Evolutionary conservation across 495 filamentous ascomycete genomes (phyloP), one percentile per base, ranked within the genome.

Genomic region (Zalerion maritima): DNA sequence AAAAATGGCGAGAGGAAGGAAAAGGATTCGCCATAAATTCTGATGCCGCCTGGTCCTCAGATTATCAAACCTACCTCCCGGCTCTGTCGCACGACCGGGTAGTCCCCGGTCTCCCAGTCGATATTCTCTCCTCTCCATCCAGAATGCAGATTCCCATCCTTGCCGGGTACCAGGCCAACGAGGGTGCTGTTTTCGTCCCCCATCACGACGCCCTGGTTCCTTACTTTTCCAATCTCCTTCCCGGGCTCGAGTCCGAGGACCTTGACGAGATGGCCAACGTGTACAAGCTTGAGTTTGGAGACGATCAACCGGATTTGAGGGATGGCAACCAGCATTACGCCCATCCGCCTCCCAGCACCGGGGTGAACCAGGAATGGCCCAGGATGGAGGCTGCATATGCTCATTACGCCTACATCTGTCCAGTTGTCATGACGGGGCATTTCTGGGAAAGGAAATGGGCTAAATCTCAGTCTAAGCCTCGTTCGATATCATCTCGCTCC

Each of bases 401-500:
- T 0, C 71, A 80, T 38, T 80, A 78, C 46, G 72, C 72, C 0
- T 78, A 78, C 31, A 67, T 74, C 21, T 71, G 68, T 18, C 73
- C 73, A 0, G 71, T 78, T 1, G 54, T 73, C 2, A 70, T 76
- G 37, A 70, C 72, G 2, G 71, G 66, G 3, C 49, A 64, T 17
- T 62, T 64, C 18, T n/a, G n/a, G n/a, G n/a, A n/a, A n/a, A n/a
- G n/a, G n/a, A n/a, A n/a, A n/a, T n/a, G n/a, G n/a, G n/a, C n/a
- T n/a, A n/a, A n/a, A n/a, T n/a, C n/a, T n/a, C n/a, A n/a, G n/a
- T n/a, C n/a, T n/a, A n/a, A n/a, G n/a, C n/a, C n/a, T n/a, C n/a
- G n/a, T n/a, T n/a, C n/a, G n/a, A n/a, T n/a, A n/a, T n/a, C n/a
- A n/a, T n/a, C n/a, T n/a, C n/a, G n/a, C n/a, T n/a, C n/a, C n/a